These are phyloP conservation scores for Bombardia bombarda DNA, from an alignment of 495 filamentous ascomycete species.

Conservation along the genomic window DNA sequence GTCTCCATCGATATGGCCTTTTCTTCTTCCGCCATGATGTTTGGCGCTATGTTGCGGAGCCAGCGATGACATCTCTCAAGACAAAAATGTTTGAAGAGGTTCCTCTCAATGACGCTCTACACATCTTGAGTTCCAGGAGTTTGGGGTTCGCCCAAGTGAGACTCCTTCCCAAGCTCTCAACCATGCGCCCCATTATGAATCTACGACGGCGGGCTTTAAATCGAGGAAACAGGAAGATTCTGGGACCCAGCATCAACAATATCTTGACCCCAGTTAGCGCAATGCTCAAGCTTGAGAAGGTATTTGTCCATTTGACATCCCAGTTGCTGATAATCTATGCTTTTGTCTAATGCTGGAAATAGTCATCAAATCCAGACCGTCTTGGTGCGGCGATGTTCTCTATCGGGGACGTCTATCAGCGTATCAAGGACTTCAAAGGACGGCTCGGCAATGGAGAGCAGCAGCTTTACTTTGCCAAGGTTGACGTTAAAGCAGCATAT, in stretches of 20 bases:
- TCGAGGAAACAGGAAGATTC: slow-evolving; percentile 41
- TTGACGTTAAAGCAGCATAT: slow-evolving; percentile 88
- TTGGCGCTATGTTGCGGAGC: slow-evolving; percentile 70
- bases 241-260: slow-evolving; percentile 75
- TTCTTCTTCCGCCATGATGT: slow-evolving; percentile 95
- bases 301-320: too few species aligned
- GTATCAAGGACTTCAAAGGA: slow-evolving; percentile 60
- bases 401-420: slow-evolving; percentile 71
- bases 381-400: slow-evolving; percentile 75
- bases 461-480: slow-evolving; percentile 70
- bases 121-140: slow-evolving; percentile 49
- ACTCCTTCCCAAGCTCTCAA: slow-evolving; percentile 62
- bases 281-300: slow-evolving; percentile 72
- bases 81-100: slow-evolving; percentile 72
- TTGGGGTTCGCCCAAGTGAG: slow-evolving; percentile 76
- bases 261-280: slow-evolving; percentile 67
- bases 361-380: slow-evolving; percentile 47
- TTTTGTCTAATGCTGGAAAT: too few species aligned
- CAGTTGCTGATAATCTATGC: too few species aligned
- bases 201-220: slow-evolving; percentile 55
- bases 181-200: slow-evolving; percentile 78
- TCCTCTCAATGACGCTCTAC: slow-evolving; percentile 45
- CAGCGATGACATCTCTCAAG: slow-evolving; percentile 63
- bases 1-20: slow-evolving; percentile 65
- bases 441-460: slow-evolving; percentile 20